Evolutionary conservation across 1,284 basidiomycete genomes (phyloP), one percentile per base, ranked within the genome.

Genomic region (Uromyces viciae-fabae): DNA sequence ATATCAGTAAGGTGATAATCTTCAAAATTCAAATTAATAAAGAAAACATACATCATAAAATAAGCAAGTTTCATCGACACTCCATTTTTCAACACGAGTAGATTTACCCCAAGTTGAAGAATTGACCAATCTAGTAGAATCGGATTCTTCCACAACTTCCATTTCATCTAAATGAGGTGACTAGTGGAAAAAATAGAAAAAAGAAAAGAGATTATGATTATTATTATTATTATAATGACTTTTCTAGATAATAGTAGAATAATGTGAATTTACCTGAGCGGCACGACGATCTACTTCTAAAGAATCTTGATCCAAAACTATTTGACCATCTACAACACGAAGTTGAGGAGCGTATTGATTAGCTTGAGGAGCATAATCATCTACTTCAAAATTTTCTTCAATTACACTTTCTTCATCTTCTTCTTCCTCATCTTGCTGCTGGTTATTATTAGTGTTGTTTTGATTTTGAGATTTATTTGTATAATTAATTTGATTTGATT

Each of bases 61-160:
- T 22, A 91, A 86, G 81, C 94, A 93, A 0, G 94, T 95, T 85
- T 95, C 94, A 83, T 92, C 92, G 19, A 89, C 90, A 84, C 90
- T 91, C 94, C 94, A 95, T 33, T 93, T 89, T 5, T 91, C 91
- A 4, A 91, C 91, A 43, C 91, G 89, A 82, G 89, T 90, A 80
- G 91, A 91, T 86, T 91, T 93, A 58, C 91, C 90, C 84, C 93
- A 93, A 0, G 92, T 92, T 25, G 89, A 89, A n/a, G 92, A 93
- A 85, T 95, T 95, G 82, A 93, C 90, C 83, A 94, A 94, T 84
- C 92, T 92, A 17, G 91, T 91, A 73, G 89, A 88, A 83, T 94
- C 93, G 0, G 91, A 92, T 85, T 95, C 93, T 78, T 94, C 91
- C 36, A 95, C 88, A 82, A 93, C 91, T 3, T 91, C 92, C 85